These are phyloP conservation scores for Starmerella vaccinii DNA, from an alignment of 805 yeast genomes.

Conservation along the genomic window DNA sequence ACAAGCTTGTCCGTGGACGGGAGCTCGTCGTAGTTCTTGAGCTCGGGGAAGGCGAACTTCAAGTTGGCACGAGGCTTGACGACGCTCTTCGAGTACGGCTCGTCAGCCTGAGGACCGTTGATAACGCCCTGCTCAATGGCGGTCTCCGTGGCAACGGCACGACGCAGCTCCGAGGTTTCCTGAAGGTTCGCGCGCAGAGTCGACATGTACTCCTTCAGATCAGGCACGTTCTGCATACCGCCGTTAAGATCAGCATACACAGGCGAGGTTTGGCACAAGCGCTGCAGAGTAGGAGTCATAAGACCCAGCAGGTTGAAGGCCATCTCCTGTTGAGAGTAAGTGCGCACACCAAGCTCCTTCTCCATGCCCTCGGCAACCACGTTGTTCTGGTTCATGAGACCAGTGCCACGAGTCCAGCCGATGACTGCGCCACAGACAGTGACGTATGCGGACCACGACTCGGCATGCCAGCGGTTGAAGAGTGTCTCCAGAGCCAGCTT, in stretches of 20 bases:
- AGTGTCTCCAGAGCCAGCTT: constrained; percentile 89
- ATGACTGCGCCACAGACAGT: constrained; percentile 97
- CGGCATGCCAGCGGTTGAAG: constrained; percentile 98
- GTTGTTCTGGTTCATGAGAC: constrained; percentile 95
- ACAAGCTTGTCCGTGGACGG: constrained; percentile 48
- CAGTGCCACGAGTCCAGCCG: constrained; percentile 99
- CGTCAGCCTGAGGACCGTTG: constrained; percentile 79
- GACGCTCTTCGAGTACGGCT: constrained; percentile 64
- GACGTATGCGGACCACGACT: constrained; percentile 88
- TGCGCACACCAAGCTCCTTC: constrained; percentile 78
- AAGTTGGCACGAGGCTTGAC: constrained; percentile 92
- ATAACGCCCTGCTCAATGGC: constrained; percentile 79
- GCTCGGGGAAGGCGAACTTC: constrained; percentile 83
- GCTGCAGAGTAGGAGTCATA: constrained; percentile 73
- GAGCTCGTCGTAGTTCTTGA: constrained; percentile 66
- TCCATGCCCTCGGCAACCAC: constrained; percentile 97
- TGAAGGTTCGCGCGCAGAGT: constrained; percentile 61
- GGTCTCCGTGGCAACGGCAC: constrained; percentile 90
- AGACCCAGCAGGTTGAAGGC: constrained; percentile 95
- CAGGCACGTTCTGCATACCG: constrained; percentile 88
- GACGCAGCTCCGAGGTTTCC: constrained; percentile 82
- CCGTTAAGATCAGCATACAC: constrained; percentile 98
- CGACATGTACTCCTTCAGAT: constrained; percentile 78
- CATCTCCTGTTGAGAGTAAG: constrained; percentile 98
- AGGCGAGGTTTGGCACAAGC: constrained; percentile 84